Evolutionary conservation across 768 basidiomycete species (phyloP), one percentile per base, ranked within the genome.

Genomic region (Podaxis sp.): DNA sequence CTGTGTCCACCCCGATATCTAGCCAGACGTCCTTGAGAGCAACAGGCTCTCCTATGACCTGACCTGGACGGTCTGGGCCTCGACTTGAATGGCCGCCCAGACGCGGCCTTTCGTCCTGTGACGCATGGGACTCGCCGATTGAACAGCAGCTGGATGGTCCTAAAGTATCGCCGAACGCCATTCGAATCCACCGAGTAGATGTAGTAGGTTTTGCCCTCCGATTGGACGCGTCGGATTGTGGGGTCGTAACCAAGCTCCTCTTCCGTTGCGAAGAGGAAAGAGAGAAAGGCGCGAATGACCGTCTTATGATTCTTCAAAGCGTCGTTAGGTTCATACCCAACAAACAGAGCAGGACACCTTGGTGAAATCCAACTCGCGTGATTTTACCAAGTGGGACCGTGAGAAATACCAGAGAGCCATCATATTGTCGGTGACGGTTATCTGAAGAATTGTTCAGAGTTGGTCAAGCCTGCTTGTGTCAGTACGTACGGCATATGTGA

Each of bases 11-110:
- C 5, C 22, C n/a, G 0, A 22, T 42, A 19, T 68, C 65, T 2
- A 70, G 54, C 68, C 68, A 70, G 5, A 68, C 66, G 40, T 70
- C 67, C 49, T 68, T 68, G 24, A 70, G 36, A 12, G 64, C 65
- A 1, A 57, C 30, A 7, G 28, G 9, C n/a, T 60, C 63, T 28
- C 63, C 63, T 33, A 9, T 22, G 19, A 13, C 22, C 11, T 24
- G 1, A 7, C 19, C 13, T 3, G 24, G 26, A 44, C 36, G 17
- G 42, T 28, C 49, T n/a, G 38, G 53, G 24, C 33, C 30, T 38
- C 39, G 51, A 63, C 58, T 42, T 64, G 36, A n/a, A 30, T 28
- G 17, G 57, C 67, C 38, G 63, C 13, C 67, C 63, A 66, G n/a
- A 68, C 52, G 7, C 67, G 63, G 67, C 53, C 46, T 56, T 54